A percentile compares a stretch with the other conserved stretches of the same genome.
Conservation (phyloP, 352 stramenopile species). For the Phytophthora pluvialis region DNA sequence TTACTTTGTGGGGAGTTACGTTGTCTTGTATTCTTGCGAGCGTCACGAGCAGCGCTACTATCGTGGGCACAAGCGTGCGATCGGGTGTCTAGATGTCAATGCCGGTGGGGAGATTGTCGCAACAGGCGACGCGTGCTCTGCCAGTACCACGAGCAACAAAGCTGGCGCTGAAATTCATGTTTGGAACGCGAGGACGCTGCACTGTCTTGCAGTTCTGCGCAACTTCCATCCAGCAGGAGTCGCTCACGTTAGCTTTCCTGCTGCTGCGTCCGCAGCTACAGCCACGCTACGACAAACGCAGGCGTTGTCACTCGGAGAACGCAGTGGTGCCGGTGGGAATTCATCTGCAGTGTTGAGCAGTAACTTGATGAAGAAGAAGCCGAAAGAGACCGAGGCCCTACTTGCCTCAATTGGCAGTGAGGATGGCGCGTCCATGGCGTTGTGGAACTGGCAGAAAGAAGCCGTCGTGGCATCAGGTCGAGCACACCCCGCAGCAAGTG, state of each 20-base stretch:
- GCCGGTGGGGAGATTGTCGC: slow-evolving; percentile 66
- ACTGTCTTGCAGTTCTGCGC: slow-evolving; percentile 72
- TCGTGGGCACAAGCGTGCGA: slow-evolving; percentile 58
- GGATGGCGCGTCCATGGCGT: slow-evolving; percentile 63
- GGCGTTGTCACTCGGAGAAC: slow-evolving; percentile 34
- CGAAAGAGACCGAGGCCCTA: slow-evolving; percentile 59
- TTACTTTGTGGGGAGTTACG: slow-evolving; percentile 80
- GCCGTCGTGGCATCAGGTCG: slow-evolving; percentile 63
- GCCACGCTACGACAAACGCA: slow-evolving; percentile 45
- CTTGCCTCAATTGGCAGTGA: slow-evolving; percentile 75
- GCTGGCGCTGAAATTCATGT: slow-evolving; percentile 66
- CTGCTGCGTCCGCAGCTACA: slow-evolving; percentile 52
- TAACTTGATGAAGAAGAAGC: slow-evolving; percentile 60
- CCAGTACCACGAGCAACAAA: slow-evolving; percentile 3
- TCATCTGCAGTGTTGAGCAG: slow-evolving; percentile 45
- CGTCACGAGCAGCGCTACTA: slow-evolving; percentile 80
- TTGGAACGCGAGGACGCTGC: slow-evolving; percentile 64
- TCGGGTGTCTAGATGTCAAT: slow-evolving; percentile 72
- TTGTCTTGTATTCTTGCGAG: slow-evolving; percentile 68
- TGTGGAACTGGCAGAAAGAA: slow-evolving; percentile 85
- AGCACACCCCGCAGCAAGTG: slow-evolving; percentile 36
- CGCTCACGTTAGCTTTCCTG: slow-evolving; percentile 60
- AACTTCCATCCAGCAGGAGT: slow-evolving; percentile 72
- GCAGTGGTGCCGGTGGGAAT: slow-evolving; percentile 31
- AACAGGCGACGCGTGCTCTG: slow-evolving; percentile 45